These are phyloP conservation scores for Hapsidospora chrysogenum DNA, from an alignment of 495 filamentous ascomycete species.

Conservation along the genomic window DNA sequence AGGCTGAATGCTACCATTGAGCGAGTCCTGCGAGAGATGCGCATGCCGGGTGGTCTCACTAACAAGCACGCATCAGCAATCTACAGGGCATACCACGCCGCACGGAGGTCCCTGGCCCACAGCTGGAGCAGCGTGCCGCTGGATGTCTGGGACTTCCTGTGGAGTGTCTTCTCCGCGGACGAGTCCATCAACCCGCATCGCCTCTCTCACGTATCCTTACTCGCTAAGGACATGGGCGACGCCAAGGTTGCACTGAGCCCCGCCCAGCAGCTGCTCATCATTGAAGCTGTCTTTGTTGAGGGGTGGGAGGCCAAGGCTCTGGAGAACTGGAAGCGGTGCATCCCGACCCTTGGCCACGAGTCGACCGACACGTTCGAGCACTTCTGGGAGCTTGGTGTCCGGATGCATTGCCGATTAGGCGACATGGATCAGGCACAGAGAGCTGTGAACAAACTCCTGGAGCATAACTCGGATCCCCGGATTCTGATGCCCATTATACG, in stretches of 20 bases:
- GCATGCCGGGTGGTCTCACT: not conserved
- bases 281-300: slow-evolving; percentile 44
- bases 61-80: not conserved
- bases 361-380: slow-evolving; percentile 28
- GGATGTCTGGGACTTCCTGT: slow-evolving; percentile 37
- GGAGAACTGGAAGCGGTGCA: slow-evolving; percentile 45
- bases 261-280: slow-evolving; percentile 43
- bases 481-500: slow-evolving; percentile 52
- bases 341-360: slow-evolving; percentile 31
- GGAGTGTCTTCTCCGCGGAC: slow-evolving; percentile 25
- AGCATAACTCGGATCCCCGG: slow-evolving; percentile 31
- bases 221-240: slow-evolving; percentile 45
- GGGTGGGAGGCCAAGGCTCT: slow-evolving; percentile 43
- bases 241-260: slow-evolving; percentile 32
- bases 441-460: slow-evolving; percentile 41
- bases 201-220: slow-evolving; percentile 38
- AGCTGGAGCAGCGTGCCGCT: slow-evolving; percentile 28
- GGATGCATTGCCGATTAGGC: slow-evolving; percentile 41
- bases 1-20: not conserved
- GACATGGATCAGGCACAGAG: slow-evolving; percentile 47
- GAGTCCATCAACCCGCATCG: slow-evolving; percentile 29
- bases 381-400: slow-evolving; percentile 55
- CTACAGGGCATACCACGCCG: slow-evolving; percentile 20
- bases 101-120: slow-evolving; percentile 23
- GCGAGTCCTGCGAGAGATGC: not conserved